Percentiles rank a stretch among this genome's conserved stretches.
Evolutionary conservation across 345 rosid species (phyloP).

Genomic region (Turritis glabra): DNA sequence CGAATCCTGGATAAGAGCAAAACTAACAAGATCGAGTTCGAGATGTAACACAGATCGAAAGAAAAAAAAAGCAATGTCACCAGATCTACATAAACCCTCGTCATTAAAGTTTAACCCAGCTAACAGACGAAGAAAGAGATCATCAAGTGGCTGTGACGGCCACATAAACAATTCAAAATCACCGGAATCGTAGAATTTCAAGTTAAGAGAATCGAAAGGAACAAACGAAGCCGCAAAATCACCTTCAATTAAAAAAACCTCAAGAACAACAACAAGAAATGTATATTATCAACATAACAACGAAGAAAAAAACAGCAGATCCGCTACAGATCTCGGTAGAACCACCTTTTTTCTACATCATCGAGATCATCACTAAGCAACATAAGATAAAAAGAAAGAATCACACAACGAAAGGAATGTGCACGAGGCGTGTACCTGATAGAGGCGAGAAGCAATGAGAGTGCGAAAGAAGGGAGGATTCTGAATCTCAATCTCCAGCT

Average conservation of each 20-base stretch:
- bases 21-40: not conserved
- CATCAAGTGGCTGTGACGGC: not conserved
- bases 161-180: not conserved
- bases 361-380: slow-evolving; percentile 26
- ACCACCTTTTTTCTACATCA: not conserved
- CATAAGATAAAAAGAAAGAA: not conserved
- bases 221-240: slow-evolving; percentile 12
- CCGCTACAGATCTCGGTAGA: slow-evolving; percentile 26
- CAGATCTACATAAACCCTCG: slow-evolving; percentile 28
- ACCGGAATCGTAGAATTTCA: not conserved
- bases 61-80: not conserved
- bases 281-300: not conserved
- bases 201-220: slow-evolving; percentile 4
- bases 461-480: not conserved
- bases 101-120: not conserved
- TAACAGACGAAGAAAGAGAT: not conserved
- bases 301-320: slow-evolving; percentile 20
- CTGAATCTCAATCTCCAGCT: slow-evolving; percentile 27
- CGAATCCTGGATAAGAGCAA: not conserved
- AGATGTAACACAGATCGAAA: slow-evolving; percentile 11
- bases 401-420: not conserved
- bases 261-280: not conserved
- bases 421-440: slow-evolving; percentile 11
- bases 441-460: slow-evolving; percentile 8
- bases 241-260: not conserved